These are phyloP conservation scores for Adansonia digitata DNA, from an alignment of 345 rosid genomes.

Conservation along the genomic window DNA sequence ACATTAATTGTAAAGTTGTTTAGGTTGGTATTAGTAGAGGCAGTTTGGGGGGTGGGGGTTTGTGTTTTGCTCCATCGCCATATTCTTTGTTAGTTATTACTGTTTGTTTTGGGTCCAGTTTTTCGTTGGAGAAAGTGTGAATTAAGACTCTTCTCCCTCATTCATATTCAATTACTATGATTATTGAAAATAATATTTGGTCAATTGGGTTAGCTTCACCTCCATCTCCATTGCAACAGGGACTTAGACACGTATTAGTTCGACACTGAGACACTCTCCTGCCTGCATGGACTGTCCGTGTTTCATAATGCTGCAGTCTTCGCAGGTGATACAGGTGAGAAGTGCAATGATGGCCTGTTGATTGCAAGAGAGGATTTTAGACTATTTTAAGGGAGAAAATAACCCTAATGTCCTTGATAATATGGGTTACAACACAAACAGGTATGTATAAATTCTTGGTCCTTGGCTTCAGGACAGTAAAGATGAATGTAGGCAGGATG, in stretches of 20 bases:
- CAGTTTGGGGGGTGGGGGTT: slow-evolving; percentile 21
- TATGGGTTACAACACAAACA: slow-evolving; percentile 42
- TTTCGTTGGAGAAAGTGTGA: slow-evolving; percentile 1
- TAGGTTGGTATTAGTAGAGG: slow-evolving; percentile 36
- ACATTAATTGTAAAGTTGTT: slow-evolving; percentile 50
- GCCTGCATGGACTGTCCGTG: no score
- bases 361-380: slow-evolving; percentile 50
- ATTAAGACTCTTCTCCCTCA: slow-evolving; percentile 5
- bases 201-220: no score
- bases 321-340: slow-evolving; percentile 39
- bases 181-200: background rate
- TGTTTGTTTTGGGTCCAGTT: slow-evolving; percentile 4
- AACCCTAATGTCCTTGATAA: slow-evolving; percentile 23
- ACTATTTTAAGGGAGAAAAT: slow-evolving; percentile 44
- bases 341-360: slow-evolving; percentile 43
- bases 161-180: slow-evolving; percentile 8
- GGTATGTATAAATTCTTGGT: slow-evolving; percentile 30
- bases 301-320: slow-evolving; percentile 38
- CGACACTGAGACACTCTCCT: background rate
- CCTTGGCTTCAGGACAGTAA: background rate
- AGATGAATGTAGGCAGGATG: no score
- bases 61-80: slow-evolving; percentile 1
- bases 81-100: background rate
- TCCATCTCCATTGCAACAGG: no score
- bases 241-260: no score